Base-by-base conservation (phyloP, 768 basidiomycete genomes). In the Nevesoporus exiguus region DNA sequence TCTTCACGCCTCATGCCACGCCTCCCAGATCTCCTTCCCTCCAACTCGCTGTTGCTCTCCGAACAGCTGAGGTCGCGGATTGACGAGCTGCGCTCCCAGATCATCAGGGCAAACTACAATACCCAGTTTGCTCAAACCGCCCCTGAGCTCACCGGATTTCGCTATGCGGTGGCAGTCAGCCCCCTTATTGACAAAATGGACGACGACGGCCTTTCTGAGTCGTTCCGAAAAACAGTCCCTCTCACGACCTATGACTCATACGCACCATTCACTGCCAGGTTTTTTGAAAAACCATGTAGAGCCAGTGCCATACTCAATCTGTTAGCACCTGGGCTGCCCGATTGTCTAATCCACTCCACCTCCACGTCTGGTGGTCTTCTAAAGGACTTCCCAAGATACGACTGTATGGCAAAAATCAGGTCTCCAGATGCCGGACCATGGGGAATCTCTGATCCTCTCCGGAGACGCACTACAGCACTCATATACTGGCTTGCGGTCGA, bases 321-420 rank as follows among this genome's bases (percentile, higher is more conserved):
- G 5, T 49, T 62, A 37, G 50, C 63, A 3, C 63, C 60, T 0
- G 63, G 63, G 33, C 8, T 64, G 2, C 63, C 63, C 21, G 53
- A 61, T 43, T 61, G 24, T 22, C 45, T 64, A n/a, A n/a, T n/a
- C n/a, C n/a, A n/a, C n/a, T n/a, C n/a, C n/a, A n/a, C n/a, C n/a
- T 5, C 29, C 24, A 61, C 54, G 25, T 64, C 60, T 9, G 52
- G 63, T 50, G 45, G 58, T 27, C 19, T 29, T 17, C 2, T 54
- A 19, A 59, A 65, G n/a, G 22, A 13, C 6, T 59, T 65, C 30
- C 48, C 47, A 1, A 29, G 48, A 37, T 62, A 64, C 22, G 47
- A 57, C 15, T 14, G 14, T 5, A 30, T 54, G 27, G 30, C 49
- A 7, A 31, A 36, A 6, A 41, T 41, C 5, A 37, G 34, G n/a